These are phyloP conservation scores for Pleurostoma richardsiae DNA, from an alignment of 2,329 filamentous ascomycete species.

Conservation along the genomic window DNA sequence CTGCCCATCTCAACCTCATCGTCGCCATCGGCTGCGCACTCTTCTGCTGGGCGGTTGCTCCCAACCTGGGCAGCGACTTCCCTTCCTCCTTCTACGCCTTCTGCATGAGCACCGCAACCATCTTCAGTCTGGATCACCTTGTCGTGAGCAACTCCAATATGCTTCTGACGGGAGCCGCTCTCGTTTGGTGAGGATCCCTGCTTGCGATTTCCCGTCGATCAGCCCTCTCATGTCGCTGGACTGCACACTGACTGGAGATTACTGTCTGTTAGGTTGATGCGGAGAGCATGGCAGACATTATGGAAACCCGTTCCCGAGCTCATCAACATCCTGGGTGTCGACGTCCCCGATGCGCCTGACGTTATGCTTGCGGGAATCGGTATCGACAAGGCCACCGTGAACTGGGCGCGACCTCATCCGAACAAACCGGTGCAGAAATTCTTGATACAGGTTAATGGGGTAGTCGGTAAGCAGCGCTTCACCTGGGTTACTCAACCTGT, in stretches of 20 bases:
- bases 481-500: neutral
- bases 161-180: constrained; percentile 47
- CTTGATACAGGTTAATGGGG: constrained; percentile 88
- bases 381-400: constrained; percentile 79
- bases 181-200: constrained; percentile 40
- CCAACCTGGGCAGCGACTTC: constrained; percentile 30
- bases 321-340: constrained; percentile 85
- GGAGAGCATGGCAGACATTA: constrained; percentile 82
- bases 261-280: constrained; percentile 60
- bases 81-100: constrained; percentile 26
- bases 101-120: constrained; percentile 26
- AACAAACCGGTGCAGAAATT: constrained; percentile 75
- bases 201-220: neutral
- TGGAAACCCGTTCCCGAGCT: constrained; percentile 88
- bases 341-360: constrained; percentile 85
- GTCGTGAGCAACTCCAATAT: constrained; percentile 47
- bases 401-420: constrained; percentile 73
- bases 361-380: constrained; percentile 88
- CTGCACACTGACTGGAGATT: neutral
- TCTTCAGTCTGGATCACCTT: constrained; percentile 40
- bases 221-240: too few relatives aligned
- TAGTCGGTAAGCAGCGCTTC: constrained; percentile 60
- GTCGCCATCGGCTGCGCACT: constrained; percentile 31
- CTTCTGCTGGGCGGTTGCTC: constrained; percentile 35
- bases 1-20: constrained; percentile 34